phyloP scores from a whole-genome alignment of 352 stramenopile species.

The Pythium apleroticum region DNA sequence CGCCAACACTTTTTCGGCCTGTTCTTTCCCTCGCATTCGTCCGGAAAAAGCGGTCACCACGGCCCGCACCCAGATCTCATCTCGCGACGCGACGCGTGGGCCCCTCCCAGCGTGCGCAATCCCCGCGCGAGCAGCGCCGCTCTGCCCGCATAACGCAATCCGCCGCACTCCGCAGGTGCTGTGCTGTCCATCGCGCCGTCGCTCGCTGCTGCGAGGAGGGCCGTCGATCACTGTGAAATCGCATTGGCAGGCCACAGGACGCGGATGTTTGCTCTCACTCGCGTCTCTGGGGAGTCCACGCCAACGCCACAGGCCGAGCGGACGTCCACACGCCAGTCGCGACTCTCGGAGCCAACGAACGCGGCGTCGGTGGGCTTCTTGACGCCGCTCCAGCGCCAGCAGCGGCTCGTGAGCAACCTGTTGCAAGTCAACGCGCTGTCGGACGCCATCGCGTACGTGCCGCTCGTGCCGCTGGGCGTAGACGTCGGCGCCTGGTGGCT shows the following conservation, averaged over 20 bases:
- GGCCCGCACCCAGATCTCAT: background rate
- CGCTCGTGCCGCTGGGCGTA: conserved; percentile 25
- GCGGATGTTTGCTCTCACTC: conserved; percentile 2
- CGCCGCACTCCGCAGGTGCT: background rate
- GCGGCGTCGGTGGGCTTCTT: background rate
- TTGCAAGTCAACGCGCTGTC: conserved; percentile 28
- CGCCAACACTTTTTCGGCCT: background rate
- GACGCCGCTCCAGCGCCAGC: conserved; percentile 16
- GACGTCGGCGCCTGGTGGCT: conserved; percentile 28
- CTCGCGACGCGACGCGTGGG: conserved; percentile 1
- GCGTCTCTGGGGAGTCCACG: background rate
- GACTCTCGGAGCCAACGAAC: background rate
- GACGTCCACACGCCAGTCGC: background rate
- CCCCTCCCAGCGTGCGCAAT: background rate
- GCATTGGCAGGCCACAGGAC: background rate
- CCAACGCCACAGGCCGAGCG: background rate
- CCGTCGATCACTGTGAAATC: background rate
- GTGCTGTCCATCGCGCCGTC: conserved; percentile 8
- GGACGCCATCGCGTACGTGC: conserved; percentile 21
- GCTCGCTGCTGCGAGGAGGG: background rate
- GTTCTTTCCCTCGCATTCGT: conserved; percentile 3
- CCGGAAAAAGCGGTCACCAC: background rate
- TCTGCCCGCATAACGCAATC: background rate
- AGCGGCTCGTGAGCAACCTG: conserved; percentile 19
- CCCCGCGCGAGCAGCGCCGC: background rate